Conservation (phyloP, 768 basidiomycete genomes). For the Coprinopsis sp. region DNA sequence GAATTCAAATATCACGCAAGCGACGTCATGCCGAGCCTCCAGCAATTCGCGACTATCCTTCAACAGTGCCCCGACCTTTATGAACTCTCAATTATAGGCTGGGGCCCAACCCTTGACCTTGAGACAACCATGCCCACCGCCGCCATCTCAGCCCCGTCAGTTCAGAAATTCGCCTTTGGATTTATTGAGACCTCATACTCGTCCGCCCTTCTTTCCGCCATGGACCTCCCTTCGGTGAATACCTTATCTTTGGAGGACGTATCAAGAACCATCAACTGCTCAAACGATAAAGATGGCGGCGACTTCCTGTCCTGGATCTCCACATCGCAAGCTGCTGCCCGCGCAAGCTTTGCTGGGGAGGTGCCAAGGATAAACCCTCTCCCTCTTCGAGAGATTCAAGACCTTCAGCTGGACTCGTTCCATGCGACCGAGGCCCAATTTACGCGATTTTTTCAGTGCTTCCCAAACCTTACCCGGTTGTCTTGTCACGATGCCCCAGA, state of each 20-base stretch:
- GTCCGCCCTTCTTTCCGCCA: slow-evolving; percentile 19
- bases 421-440: slow-evolving; percentile 17
- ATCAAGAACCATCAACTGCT: slow-evolving; percentile 31
- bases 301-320: slow-evolving; percentile 32
- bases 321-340: slow-evolving; percentile 3
- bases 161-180: slow-evolving; percentile 37
- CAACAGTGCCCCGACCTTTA: slow-evolving; percentile 36
- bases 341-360: slow-evolving; percentile 2
- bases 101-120: slow-evolving; percentile 36
- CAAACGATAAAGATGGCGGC: slow-evolving; percentile 30
- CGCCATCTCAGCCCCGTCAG: slow-evolving; percentile 28
- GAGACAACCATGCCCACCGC: neutral
- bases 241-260: slow-evolving; percentile 45
- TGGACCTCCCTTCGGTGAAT: slow-evolving; percentile 31
- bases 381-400: slow-evolving; percentile 21
- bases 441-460: slow-evolving; percentile 21
- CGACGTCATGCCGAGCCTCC: slow-evolving; percentile 50
- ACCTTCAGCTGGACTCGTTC: slow-evolving; percentile 28
- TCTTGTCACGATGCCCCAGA: slow-evolving; percentile 18
- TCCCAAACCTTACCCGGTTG: slow-evolving; percentile 22
- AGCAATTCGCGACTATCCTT: slow-evolving; percentile 42
- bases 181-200: slow-evolving; percentile 22
- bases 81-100: slow-evolving; percentile 46
- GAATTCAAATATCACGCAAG: slow-evolving; percentile 53
- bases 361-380: slow-evolving; percentile 11